phyloP scores from a whole-genome alignment of 495 filamentous ascomycete species.

The Poronia punctata region DNA sequence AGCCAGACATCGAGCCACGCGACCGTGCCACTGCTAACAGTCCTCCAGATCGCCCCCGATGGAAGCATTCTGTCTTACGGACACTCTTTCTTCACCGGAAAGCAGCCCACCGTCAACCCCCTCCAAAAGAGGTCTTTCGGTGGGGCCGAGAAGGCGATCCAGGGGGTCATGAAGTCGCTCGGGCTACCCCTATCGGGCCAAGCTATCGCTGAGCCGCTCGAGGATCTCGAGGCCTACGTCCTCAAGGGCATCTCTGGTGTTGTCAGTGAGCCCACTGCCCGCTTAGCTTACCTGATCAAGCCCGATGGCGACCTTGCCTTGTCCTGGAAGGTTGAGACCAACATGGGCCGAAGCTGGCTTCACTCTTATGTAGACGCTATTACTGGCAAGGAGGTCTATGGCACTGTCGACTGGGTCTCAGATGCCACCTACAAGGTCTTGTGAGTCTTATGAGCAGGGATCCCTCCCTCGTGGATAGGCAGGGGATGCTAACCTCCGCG shows the following conservation, averaged over 20 bases:
- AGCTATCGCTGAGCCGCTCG: conserved; percentile 12
- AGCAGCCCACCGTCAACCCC: conserved; percentile 7
- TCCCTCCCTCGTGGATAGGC: conserved; percentile 10
- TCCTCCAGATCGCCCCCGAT: conserved; percentile 19
- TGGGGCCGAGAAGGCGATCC: conserved; percentile 17
- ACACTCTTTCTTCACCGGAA: conserved; percentile 19
- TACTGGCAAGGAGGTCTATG: conserved; percentile 17
- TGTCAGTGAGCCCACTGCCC: conserved; percentile 26
- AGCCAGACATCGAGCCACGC: background rate
- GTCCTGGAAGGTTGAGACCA: conserved; percentile 36
- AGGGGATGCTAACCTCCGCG: background rate
- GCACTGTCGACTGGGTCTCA: conserved; percentile 29
- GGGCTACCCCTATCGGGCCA: conserved; percentile 14
- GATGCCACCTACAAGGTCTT: conserved; percentile 35
- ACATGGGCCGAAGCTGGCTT: conserved; percentile 30
- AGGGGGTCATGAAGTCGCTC: conserved; percentile 12
- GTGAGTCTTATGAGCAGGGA: conserved; percentile 9
- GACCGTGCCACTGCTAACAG: background rate
- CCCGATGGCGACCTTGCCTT: conserved; percentile 24
- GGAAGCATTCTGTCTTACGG: conserved; percentile 26
- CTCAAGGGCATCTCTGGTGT: conserved; percentile 19
- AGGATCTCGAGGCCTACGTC: conserved; percentile 13
- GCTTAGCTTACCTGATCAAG: conserved; percentile 28
- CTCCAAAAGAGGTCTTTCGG: conserved; percentile 14
- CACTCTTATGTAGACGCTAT: conserved; percentile 33